Conservation (phyloP, 2,329 filamentous ascomycete genomes). For the Torrubiella hemipterigena region DNA sequence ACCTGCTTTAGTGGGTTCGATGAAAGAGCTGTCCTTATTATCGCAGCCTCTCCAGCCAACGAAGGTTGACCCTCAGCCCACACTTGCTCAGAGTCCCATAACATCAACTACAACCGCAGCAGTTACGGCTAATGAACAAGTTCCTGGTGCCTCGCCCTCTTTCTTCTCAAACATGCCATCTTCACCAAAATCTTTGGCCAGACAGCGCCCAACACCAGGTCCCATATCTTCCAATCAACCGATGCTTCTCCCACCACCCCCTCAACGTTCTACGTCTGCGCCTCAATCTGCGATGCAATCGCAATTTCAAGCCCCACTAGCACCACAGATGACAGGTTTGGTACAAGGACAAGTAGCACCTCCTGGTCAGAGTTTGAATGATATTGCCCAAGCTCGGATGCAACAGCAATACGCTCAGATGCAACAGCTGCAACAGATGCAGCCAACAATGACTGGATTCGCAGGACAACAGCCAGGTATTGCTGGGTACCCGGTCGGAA, state of each 20-base stretch:
- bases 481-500: slow-evolving; percentile 23
- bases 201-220: slow-evolving; percentile 63
- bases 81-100: slow-evolving; percentile 8
- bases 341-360: slow-evolving; percentile 52
- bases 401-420: slow-evolving; percentile 47
- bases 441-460: slow-evolving; percentile 25
- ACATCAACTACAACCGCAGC: slow-evolving; percentile 18
- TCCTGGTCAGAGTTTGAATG: slow-evolving; percentile 64
- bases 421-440: slow-evolving; percentile 25
- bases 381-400: slow-evolving; percentile 54
- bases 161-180: slow-evolving; percentile 36
- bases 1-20: slow-evolving; percentile 53
- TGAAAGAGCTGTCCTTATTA: slow-evolving; percentile 45
- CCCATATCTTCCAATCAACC: slow-evolving; percentile 46
- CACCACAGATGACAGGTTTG: slow-evolving; percentile 73
- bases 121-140: slow-evolving; percentile 27
- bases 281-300: slow-evolving; percentile 70
- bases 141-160: slow-evolving; percentile 42
- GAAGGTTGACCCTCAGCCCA: slow-evolving; percentile 22
- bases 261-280: slow-evolving; percentile 72
- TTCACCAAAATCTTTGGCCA: slow-evolving; percentile 19
- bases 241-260: slow-evolving; percentile 63
- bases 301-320: slow-evolving; percentile 61
- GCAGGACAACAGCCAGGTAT: slow-evolving; percentile 16
- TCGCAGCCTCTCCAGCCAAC: slow-evolving; percentile 40